A percentile compares a stretch with the other conserved stretches of the same genome.
Evolutionary conservation across 345 rosid species (phyloP).

Genomic region (Aquilaria sinensis): DNA sequence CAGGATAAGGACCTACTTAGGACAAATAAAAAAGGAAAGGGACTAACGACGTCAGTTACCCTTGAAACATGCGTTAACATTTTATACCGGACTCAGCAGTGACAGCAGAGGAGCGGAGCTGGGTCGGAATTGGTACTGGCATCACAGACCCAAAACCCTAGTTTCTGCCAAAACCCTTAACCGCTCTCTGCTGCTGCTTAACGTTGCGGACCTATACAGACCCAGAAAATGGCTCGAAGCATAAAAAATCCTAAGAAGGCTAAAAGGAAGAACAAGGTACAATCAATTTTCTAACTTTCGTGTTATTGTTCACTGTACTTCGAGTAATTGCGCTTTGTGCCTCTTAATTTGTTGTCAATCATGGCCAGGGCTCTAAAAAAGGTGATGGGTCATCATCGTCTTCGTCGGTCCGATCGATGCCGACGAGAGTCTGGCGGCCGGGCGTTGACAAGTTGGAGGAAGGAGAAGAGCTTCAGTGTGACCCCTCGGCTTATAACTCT

Average conservation of each 20-base stretch:
- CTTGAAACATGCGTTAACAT: too few relatives aligned
- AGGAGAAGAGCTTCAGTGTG: slow-evolving; percentile 96
- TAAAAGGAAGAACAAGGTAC: slow-evolving; percentile 76
- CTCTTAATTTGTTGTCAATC: neutral
- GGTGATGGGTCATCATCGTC: slow-evolving; percentile 60
- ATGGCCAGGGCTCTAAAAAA: slow-evolving; percentile 37
- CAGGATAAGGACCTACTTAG: too few relatives aligned
- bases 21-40: too few relatives aligned
- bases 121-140: neutral
- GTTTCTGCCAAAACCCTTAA: slow-evolving; percentile 2
- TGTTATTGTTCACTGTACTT: neutral
- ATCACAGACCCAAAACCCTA: slow-evolving; percentile 12
- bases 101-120: too few relatives aligned
- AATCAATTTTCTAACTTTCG: neutral
- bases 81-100: too few relatives aligned
- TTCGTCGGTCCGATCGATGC: slow-evolving; percentile 45
- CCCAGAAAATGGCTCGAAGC: slow-evolving; percentile 58
- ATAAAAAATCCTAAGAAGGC: slow-evolving; percentile 66
- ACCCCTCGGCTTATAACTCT: slow-evolving; percentile 81
- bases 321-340: neutral
- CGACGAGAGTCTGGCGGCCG: slow-evolving; percentile 91
- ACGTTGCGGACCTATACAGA: neutral
- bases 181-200: neutral
- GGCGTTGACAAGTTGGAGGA: slow-evolving; percentile 95
- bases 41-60: too few relatives aligned